Conservation (phyloP, 306 rosid genomes). For the Trichosanthes truncata region DNA sequence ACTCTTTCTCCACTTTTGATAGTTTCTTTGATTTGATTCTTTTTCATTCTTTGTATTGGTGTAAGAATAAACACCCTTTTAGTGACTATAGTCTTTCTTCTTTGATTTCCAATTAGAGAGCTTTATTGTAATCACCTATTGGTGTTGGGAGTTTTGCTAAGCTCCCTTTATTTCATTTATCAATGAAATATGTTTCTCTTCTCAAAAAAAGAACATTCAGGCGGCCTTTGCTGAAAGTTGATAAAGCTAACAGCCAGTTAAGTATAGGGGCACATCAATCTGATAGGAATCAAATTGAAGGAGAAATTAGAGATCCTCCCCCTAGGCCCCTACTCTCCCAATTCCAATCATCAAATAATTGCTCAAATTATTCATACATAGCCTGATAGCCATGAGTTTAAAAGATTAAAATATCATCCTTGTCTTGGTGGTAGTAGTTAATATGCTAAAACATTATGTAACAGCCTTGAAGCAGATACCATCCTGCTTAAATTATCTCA, state of each 20-base stretch:
- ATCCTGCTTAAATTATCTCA: neutral
- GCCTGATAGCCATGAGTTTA: neutral
- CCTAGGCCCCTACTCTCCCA: neutral
- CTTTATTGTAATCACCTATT: no score
- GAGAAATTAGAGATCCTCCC: neutral
- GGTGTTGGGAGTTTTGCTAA: no score
- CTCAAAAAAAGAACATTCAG: neutral
- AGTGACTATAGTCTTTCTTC: no score
- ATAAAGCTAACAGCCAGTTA: neutral
- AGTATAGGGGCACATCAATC: neutral
- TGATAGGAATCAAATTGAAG: neutral
- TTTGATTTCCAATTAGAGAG: no score
- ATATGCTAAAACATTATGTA: neutral
- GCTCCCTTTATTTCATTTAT: no score
- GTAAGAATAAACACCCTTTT: no score
- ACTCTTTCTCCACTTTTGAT: no score
- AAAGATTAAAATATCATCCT: neutral
- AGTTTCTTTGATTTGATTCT: no score
- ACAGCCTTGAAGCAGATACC: neutral
- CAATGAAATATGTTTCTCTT: no score
- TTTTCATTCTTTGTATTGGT: no score
- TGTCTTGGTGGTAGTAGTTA: neutral
- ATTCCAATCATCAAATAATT: neutral
- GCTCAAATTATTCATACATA: neutral
- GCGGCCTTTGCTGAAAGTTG: neutral